phyloP scores from a whole-genome alignment of 257 asterid species.

The Solanum medicagineum region DNA sequence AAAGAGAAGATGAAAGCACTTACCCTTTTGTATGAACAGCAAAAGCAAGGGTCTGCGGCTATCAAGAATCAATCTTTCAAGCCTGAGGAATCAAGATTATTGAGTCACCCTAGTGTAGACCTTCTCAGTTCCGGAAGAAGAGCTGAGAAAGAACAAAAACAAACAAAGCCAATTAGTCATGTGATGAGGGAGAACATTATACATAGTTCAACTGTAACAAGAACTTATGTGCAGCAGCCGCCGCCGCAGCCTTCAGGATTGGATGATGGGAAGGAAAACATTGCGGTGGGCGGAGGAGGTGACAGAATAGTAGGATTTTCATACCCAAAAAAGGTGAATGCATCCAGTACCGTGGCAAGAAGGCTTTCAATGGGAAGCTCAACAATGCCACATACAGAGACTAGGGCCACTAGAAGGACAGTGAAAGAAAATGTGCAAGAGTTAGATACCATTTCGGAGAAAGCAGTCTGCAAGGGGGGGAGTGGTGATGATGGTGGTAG shows the following conservation, averaged over 20 bases:
- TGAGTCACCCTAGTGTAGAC: constrained; percentile 39
- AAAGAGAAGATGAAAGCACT: constrained; percentile 53
- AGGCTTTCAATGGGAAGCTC: constrained; percentile 28
- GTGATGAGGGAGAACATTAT: constrained; percentile 26
- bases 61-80: constrained; percentile 17
- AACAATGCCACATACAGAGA: constrained; percentile 7
- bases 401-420: not conserved
- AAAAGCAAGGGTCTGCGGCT: constrained; percentile 22
- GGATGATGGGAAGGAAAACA: constrained; percentile 36
- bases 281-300: not conserved
- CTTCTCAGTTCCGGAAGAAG: constrained; percentile 14
- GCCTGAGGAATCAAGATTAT: constrained; percentile 24
- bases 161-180: constrained; percentile 1
- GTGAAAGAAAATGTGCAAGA: constrained; percentile 16
- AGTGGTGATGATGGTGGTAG: constrained; percentile 14
- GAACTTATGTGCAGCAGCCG: constrained; percentile 7
- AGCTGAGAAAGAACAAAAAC: constrained; percentile 2
- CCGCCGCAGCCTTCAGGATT: constrained; percentile 6
- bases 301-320: constrained; percentile 17
- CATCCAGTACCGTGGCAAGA: constrained; percentile 21
- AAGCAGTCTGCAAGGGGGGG: not conserved
- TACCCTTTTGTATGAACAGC: constrained; percentile 52
- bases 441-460: constrained; percentile 14
- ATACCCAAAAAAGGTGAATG: constrained; percentile 17
- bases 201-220: constrained; percentile 12